Evolutionary conservation across 2,329 filamentous ascomycete species (phyloP), one percentile per base, ranked within the genome.

Genomic region (Beauveria brongniartii): DNA sequence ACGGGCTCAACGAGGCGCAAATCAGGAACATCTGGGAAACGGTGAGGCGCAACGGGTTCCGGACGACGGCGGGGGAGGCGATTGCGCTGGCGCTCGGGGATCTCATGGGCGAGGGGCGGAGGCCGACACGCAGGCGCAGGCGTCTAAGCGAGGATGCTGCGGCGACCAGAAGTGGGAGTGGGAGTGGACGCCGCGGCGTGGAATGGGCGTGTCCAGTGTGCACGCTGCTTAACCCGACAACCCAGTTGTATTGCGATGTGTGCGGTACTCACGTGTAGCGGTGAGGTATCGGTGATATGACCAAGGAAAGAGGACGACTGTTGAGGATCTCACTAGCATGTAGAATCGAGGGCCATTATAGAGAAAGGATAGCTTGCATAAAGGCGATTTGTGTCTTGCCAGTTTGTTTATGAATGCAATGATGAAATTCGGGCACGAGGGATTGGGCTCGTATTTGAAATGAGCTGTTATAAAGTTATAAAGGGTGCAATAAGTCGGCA

Each of bases 21-120:
- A 84, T 92, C 22, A 80, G 81, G 3, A 81, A 86, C 52, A 82
- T 90, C 43, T 79, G 78, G 18, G 82, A 90, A 57, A 77, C 77
- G 62, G 88, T 87, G 43, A 85, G 84, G 6, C 79, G 79, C 61
- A 88, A 88, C 65, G 90, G 91, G 0, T 93, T 95, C 76, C 83
- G 82, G 63, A 97, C 92, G 0, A 84, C 90, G 68, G 91, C 91
- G 0, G 91, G 95, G 65, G 90, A 95, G 71, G 91, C 92, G 5
- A 96, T 96, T 63, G 86, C 91, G 58, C 86, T 92, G 68, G 92
- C 92, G 0, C 78, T 95, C 37, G 92, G 90, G 77, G 92, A 97
- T 68, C 78, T 96, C 20, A 88, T 94, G 28, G 89, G n/a, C 26
- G 48, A 46, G 54, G 34, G 9, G 48, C 16, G 3, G 2, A 14